These are phyloP conservation scores for Kwoniella shivajii DNA, from an alignment of 1,284 basidiomycete genomes.

Conservation along the genomic window DNA sequence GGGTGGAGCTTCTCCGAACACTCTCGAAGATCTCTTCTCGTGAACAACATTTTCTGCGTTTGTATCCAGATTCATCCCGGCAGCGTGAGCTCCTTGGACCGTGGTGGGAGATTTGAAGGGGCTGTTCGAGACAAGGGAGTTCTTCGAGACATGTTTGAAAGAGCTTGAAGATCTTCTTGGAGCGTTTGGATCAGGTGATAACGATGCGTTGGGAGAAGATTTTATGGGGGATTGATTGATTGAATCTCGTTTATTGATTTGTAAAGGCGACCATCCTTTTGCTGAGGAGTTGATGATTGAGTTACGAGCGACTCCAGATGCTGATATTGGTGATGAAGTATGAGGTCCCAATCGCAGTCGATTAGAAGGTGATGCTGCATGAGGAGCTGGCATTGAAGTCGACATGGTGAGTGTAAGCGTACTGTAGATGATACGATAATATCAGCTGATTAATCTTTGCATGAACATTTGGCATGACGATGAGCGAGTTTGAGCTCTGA, in stretches of 20 bases:
- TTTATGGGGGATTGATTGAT: conserved; percentile 24
- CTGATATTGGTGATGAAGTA: conserved; percentile 17
- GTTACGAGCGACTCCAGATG: conserved; percentile 32
- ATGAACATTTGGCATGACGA: no score
- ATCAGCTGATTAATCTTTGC: neutral
- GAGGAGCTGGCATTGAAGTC: neutral
- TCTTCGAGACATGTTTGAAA: conserved; percentile 77
- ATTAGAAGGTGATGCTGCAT: conserved; percentile 19
- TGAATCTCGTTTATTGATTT: conserved; percentile 50
- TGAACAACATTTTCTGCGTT: conserved; percentile 37
- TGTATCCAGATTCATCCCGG: conserved; percentile 19
- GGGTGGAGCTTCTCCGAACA: conserved; percentile 35
- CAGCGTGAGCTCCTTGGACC: conserved; percentile 34
- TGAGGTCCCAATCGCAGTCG: conserved; percentile 25
- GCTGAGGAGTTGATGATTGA: conserved; percentile 51
- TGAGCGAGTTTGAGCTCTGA: neutral
- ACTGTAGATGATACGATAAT: neutral
- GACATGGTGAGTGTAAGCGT: conserved; percentile 20
- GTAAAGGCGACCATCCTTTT: conserved; percentile 55
- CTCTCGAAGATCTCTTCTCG: conserved; percentile 35
- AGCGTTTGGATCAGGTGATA: conserved; percentile 24
- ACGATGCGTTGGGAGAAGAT: conserved; percentile 15
- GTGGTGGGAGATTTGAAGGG: conserved; percentile 68
- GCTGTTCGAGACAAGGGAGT: conserved; percentile 83
- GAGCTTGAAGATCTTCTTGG: conserved; percentile 76